Conservation (phyloP, 2,329 filamentous ascomycete species). For the Claviceps lovelessii region DNA sequence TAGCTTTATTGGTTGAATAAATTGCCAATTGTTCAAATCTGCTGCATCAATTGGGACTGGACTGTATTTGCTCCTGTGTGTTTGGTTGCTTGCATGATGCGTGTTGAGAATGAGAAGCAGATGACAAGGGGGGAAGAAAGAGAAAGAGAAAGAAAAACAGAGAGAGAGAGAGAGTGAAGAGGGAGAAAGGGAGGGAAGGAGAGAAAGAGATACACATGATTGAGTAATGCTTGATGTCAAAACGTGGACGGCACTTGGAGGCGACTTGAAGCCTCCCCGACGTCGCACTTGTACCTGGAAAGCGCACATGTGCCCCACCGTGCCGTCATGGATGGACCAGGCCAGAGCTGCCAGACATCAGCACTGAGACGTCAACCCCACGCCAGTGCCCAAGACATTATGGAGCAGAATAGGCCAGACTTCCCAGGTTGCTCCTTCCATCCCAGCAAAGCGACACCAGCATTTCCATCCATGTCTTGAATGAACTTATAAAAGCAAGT, state of each 20-base stretch:
- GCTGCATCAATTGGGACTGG: background rate
- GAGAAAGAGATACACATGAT: background rate
- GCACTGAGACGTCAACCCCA: background rate
- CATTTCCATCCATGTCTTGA: background rate
- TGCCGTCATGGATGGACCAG: background rate
- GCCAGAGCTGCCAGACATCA: background rate
- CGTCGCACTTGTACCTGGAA: background rate
- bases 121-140: background rate
- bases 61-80: background rate
- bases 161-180: background rate
- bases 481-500: too few relatives aligned
- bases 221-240: background rate
- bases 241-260: background rate
- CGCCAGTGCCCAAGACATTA: background rate
- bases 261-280: background rate
- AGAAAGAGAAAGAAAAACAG: background rate
- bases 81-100: background rate
- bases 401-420: background rate
- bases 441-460: background rate
- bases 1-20: constrained; percentile 2
- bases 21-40: background rate
- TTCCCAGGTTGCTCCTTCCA: background rate
- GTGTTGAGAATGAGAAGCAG: background rate
- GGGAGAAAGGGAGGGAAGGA: background rate
- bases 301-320: background rate